Evolutionary conservation across 192 early-diverging fungal genomes (phyloP).

Genomic region (Coemansia nantahalensis): DNA sequence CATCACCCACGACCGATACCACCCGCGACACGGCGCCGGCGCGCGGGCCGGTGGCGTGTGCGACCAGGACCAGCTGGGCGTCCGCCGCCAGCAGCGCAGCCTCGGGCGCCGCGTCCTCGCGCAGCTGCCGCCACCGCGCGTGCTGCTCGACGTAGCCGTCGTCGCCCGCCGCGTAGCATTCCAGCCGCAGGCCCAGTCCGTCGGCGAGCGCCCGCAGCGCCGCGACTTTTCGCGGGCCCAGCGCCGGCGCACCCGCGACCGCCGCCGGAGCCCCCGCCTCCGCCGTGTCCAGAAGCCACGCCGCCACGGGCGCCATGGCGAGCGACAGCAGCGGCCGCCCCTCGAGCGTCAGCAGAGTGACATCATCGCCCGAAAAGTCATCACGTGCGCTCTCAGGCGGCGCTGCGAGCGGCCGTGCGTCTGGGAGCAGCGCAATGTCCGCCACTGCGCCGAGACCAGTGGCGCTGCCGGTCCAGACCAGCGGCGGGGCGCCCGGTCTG

Average conservation of each 20-base stretch:
- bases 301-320: background rate
- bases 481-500: background rate
- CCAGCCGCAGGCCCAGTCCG: background rate
- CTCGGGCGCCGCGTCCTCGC: background rate
- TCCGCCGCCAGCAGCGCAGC: no score
- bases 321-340: conserved; percentile 1
- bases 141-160: no score
- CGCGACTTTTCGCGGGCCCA: background rate
- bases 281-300: background rate
- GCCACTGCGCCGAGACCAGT: background rate
- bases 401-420: conserved; percentile 2
- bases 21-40: background rate
- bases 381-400: no score
- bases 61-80: background rate
- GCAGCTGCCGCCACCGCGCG: background rate
- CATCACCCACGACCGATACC: conserved; percentile 18
- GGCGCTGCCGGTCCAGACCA: conserved; percentile 24
- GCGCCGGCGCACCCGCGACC: background rate
- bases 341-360: background rate
- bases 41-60: background rate
- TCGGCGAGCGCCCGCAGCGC: conserved; percentile 1
- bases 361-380: no score
- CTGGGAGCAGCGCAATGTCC: background rate
- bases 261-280: no score
- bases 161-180: no score